phyloP scores from a whole-genome alignment of 352 stramenopile species.

The Pythium utonaiense region DNA sequence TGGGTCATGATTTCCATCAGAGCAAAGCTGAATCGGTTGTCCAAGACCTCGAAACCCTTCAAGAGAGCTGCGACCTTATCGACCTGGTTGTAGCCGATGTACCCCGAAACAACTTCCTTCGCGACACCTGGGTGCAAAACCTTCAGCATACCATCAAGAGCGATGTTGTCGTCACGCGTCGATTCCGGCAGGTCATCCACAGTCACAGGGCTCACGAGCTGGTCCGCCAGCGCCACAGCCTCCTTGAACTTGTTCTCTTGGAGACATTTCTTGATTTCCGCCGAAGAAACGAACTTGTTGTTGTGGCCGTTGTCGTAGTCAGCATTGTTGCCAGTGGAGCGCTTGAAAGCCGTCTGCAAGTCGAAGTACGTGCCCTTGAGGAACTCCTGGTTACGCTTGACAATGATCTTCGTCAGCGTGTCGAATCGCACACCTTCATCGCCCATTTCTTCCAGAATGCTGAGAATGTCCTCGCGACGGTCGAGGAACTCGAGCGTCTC shows the following conservation, averaged over 20 bases:
- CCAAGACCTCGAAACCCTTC: slow-evolving; percentile 43
- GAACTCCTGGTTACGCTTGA: slow-evolving; percentile 44
- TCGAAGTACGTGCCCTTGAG: slow-evolving; percentile 43
- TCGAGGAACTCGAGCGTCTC: slow-evolving; percentile 69
- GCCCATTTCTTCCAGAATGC: slow-evolving; percentile 61
- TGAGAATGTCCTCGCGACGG: slow-evolving; percentile 53
- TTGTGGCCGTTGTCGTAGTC: background rate
- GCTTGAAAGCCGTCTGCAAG: slow-evolving; percentile 28
- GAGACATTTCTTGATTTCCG: slow-evolving; percentile 48
- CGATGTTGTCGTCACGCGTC: slow-evolving; percentile 13
- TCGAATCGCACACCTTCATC: slow-evolving; percentile 53
- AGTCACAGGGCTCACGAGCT: slow-evolving; percentile 33
- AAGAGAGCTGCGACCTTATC: slow-evolving; percentile 55
- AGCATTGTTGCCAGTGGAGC: background rate
- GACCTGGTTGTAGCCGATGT: slow-evolving; percentile 42
- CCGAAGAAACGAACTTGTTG: slow-evolving; percentile 27
- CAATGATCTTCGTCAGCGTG: slow-evolving; percentile 51
- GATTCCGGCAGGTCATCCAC: slow-evolving; percentile 34
- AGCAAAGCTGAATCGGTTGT: slow-evolving; percentile 41
- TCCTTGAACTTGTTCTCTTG: slow-evolving; percentile 27
- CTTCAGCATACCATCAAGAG: slow-evolving; percentile 24
- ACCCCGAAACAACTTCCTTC: slow-evolving; percentile 41
- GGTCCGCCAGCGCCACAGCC: slow-evolving; percentile 42
- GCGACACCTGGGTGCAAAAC: slow-evolving; percentile 39
- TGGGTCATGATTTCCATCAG: slow-evolving; percentile 44